Evolutionary conservation across 768 basidiomycete species (phyloP), one percentile per base, ranked within the genome.

Genomic region (Hemileccinum rubropunctum): DNA sequence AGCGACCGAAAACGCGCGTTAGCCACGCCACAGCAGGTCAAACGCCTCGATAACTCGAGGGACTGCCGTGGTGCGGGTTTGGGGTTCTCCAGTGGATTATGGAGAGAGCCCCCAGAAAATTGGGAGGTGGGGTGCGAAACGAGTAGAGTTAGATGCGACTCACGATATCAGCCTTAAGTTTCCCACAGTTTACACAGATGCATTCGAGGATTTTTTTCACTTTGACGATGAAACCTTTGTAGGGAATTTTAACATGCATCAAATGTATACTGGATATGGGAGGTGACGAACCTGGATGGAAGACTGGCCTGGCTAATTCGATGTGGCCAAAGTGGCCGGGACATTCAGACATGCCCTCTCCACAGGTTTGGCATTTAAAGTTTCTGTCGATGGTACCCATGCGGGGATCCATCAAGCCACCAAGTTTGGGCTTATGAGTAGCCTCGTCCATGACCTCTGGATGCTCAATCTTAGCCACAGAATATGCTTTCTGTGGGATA

Each of bases 341-440:
- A 74, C 97, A 99, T 68, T 98, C 97, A 15, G 93, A 87, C 95
- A 98, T 98, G n/a, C 95, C 95, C 79, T 99, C 97, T 58, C 94
- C 95, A 69, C 97, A 98, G 26, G 97, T 98, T 76, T 98, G 94
- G 68, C 97, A 99, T 76, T 98, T 98, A 75, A 95, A 95, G 68
- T 95, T 94, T 58, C 93, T 80, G 76, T 95, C 93, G 61, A 95
- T 95, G 26, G 93, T 99, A 34, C 97, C 97, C 88, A 98, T 92
- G 52, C 92, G 84, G 44, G 95, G 92, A 73, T 99, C 97, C 88
- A 95, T 95, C 64, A 99, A 75, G 40, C 97, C 97, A 42, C 93
- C 94, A 21, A 83, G 76, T 74, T 97, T 98, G 21, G 91, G 90
- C 64, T 86, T 88, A 63, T 88, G 88, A 1, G 85, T 91, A 17